Base-by-base conservation (phyloP, 176 grass and related monocot genomes). In the Dendrocalamus sinicus region DNA sequence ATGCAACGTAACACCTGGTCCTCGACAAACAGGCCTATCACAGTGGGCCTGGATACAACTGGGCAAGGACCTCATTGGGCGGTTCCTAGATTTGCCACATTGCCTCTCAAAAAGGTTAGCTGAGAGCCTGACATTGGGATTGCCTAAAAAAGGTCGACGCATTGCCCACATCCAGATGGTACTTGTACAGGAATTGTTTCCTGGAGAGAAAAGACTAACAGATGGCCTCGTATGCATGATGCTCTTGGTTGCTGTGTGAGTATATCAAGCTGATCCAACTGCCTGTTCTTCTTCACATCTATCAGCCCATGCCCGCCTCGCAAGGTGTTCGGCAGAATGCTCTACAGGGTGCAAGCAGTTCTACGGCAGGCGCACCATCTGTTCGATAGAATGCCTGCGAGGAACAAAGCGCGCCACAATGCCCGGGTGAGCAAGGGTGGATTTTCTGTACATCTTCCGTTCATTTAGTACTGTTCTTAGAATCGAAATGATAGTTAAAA, bases 321-420 rank as follows among this genome's bases (percentile, higher is more conserved):
- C 74, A 88, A 65, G 35, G 19, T 73, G 74, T 57, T 84, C 75
- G 75, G 57, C 55, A 32, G 81, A 85, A 81, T 75, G 82, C 70
- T 35, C 61, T 39, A 7, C 37, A 47, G 37, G 74, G 17, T 9
- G 23, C 24, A 45, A 69, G 76, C 19, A 45, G 6, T 59, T 52
- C 51, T 44, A 80, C 22, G 51, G 66, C 65, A 46, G 37, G 24
- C 46, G 9, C 62, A n/a, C 61, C n/a, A 76, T 22, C 51, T 76
- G 64, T n/a, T 71, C n/a, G 73, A 41, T 7, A 39, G 66, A 82
- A 67, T 9, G 84, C 46, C 0, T 37, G 19, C 24, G 1, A 76
- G 55, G 47, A 86, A 72, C 65, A 57, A 71, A 16, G 22, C 17
- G 71, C 2, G 10, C 10, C 2, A 32, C 35, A 23, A 8, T 13